These are phyloP conservation scores for Kwoniella bestiolae DNA, from an alignment of 768 basidiomycete species.

Conservation along the genomic window DNA sequence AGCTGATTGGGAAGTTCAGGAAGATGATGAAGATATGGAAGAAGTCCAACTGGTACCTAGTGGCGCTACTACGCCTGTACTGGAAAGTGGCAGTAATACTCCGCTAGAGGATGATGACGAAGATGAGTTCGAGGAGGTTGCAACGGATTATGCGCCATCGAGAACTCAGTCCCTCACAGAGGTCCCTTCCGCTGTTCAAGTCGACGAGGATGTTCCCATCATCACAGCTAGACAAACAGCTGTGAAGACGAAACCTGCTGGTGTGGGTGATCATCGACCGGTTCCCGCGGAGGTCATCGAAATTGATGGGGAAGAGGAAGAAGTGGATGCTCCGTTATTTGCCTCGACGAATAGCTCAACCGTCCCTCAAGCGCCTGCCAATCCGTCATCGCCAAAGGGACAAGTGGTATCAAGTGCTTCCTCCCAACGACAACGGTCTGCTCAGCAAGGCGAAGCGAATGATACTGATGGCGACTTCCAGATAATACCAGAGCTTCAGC, in stretches of 20 bases:
- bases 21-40: conserved; percentile 37
- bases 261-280: conserved; percentile 5
- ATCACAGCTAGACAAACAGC: conserved; percentile 11
- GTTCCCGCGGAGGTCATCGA: conserved; percentile 17
- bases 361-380: not conserved
- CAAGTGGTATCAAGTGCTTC: not conserved
- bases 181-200: not conserved
- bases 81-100: not conserved
- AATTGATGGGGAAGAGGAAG: conserved; percentile 25
- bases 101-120: conserved; percentile 35
- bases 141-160: conserved; percentile 5
- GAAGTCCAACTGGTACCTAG: conserved; percentile 50
- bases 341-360: not conserved
- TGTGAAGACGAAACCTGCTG: conserved; percentile 10
- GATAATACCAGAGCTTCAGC: conserved; percentile 7
- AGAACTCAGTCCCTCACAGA: conserved; percentile 9
- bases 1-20: conserved; percentile 9
- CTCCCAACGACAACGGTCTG: not conserved
- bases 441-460: not conserved
- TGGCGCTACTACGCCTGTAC: conserved; percentile 27
- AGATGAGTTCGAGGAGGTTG: conserved; percentile 50
- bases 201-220: conserved; percentile 17
- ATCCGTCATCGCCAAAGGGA: not conserved
- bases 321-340: conserved; percentile 14
- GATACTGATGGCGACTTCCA: not conserved